Base-by-base conservation (phyloP, 257 asterid genomes). In the Hygrophila difformis region DNA sequence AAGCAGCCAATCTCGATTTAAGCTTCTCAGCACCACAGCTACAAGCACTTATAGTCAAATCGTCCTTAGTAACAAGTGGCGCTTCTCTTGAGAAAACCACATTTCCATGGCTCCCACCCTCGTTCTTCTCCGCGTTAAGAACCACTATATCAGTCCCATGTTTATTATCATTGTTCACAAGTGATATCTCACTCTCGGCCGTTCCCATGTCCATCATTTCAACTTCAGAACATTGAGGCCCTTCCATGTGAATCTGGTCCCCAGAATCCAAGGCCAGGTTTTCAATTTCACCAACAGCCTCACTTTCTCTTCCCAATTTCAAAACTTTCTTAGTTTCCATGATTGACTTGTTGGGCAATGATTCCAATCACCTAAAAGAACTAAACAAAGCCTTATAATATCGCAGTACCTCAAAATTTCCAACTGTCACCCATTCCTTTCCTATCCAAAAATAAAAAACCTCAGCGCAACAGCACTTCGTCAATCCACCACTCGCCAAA, bases 1-100 rank as follows among this genome's bases (percentile, higher is more conserved):
- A 68, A 54, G 77, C 65, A 47, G 67, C 75, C 66, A 82, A 54
- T 60, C 94, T 66, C 28, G 86, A 67, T 53, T 89, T 77, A 42
- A 73, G 79, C 49, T 85, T 85, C 89, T 85, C 87, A 20, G 82
- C 93, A 47, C 88, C 87, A 44, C 88, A 83, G 51, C 78, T 70
- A 66, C 81, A 79, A 52, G 76, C 64, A 33, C 74, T 65, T 22
- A 54, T 54, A 56, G 57, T 70, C 38, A 64, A 51, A 63, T 75
- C 84, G 35, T 70, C 87, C 64, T 72, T 71, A 19, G 42, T 50
- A 21, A 75, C 83, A 51, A 82, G 84, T 0, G 89, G 89, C 11
- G 69, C 55, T 65, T 87, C 94, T 57, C 82, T 77, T 12, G 93
- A 67, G 66, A 83, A 77, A 22, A 73, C 85, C 55, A 71, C 78